Conservation (phyloP, 2,329 filamentous ascomycete species). For the Colletotrichum costaricense region DNA sequence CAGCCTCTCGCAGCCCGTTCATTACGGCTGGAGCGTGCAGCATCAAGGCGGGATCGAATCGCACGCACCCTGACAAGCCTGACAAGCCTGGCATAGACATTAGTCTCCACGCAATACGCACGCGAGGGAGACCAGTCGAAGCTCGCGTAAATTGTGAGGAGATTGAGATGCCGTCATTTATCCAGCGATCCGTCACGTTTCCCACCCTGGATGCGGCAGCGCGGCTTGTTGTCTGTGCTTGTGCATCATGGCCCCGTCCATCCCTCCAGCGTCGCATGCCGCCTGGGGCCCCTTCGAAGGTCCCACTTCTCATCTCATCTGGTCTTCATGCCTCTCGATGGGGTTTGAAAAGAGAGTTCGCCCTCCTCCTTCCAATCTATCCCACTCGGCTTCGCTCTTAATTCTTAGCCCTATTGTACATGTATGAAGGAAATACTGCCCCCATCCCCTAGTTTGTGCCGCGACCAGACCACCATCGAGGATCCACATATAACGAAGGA, state of each 20-base stretch:
- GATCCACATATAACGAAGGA: neutral
- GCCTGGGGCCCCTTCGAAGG: constrained; percentile 4
- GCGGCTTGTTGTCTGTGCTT: constrained; percentile 18
- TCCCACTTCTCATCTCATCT: constrained; percentile 13
- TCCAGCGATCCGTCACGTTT: neutral
- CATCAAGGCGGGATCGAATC: neutral
- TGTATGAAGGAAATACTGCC: neutral
- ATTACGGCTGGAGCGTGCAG: neutral
- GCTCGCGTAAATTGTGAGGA: constrained; percentile 5
- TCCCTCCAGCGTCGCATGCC: constrained; percentile 14
- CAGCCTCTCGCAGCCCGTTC: neutral
- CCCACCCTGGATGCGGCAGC: constrained; percentile 8
- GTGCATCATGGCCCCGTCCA: constrained; percentile 23
- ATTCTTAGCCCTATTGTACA: neutral
- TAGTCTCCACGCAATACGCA: neutral
- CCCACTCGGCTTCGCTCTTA: neutral
- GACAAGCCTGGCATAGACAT: neutral
- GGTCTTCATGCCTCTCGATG: constrained; percentile 9
- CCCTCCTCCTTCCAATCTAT: neutral
- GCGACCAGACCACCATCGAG: neutral
- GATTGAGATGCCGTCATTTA: neutral
- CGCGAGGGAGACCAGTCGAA: neutral
- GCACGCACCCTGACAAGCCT: neutral
- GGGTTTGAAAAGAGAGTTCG: constrained; percentile 16
- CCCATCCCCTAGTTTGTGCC: neutral